A percentile compares a stretch with the other conserved stretches of the same genome.
phyloP scores from a whole-genome alignment of 345 rosid species.

The Populus pruinosa region DNA sequence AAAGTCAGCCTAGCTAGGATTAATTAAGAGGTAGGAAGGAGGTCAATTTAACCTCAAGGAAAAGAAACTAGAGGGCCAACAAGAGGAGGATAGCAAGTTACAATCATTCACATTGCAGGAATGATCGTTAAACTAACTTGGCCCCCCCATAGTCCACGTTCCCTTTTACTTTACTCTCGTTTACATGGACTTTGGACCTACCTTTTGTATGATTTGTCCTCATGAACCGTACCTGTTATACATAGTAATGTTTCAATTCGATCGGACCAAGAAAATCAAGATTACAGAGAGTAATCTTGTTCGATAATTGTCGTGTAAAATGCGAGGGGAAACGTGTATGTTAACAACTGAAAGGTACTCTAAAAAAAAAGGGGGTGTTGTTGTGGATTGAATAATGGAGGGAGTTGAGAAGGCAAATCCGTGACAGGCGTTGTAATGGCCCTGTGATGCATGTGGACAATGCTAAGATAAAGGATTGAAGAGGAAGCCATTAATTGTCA shows the following conservation, averaged over 20 bases:
- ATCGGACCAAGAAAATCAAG: background rate
- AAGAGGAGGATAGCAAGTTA: background rate
- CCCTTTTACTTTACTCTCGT: conserved; percentile 19
- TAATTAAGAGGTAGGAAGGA: background rate
- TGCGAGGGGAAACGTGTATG: background rate
- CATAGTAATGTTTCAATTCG: background rate
- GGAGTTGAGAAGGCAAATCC: background rate
- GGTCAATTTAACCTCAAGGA: conserved; percentile 11
- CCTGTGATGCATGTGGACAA: background rate
- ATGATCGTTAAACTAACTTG: conserved; percentile 13
- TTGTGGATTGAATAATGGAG: background rate
- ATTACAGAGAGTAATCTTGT: background rate
- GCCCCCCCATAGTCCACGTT: background rate
- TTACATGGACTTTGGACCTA: background rate
- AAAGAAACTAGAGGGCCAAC: conserved; percentile 11
- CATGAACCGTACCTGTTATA: background rate
- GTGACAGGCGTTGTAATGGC: background rate
- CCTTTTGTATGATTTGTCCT: background rate
- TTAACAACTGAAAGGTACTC: background rate
- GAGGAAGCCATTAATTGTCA: background rate
- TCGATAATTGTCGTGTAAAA: background rate
- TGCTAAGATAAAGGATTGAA: background rate
- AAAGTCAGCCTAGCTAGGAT: background rate
- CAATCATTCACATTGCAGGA: conserved; percentile 9
- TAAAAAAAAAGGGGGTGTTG: background rate